Evolutionary conservation across 2,329 filamentous ascomycete species (phyloP).

Genomic region (Pyricularia pennisetigena): DNA sequence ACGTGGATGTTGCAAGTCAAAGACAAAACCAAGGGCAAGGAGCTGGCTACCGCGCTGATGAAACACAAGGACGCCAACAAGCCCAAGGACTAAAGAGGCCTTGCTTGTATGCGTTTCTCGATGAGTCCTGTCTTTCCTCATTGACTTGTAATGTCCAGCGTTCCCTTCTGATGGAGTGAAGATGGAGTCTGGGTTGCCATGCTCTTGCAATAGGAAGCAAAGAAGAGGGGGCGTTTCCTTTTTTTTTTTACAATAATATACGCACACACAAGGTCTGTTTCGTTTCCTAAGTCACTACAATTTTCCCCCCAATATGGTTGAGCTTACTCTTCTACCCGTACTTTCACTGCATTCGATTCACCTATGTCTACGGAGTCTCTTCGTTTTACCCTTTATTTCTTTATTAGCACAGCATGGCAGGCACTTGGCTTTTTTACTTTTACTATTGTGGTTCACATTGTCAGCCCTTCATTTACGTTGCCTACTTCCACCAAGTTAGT

Average conservation of each 20-base stretch:
- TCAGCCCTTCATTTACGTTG: not conserved
- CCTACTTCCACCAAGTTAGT: not conserved
- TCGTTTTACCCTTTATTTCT: not conserved
- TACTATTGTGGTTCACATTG: not conserved
- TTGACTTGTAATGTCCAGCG: not conserved
- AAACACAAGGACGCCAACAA: conserved; percentile 47
- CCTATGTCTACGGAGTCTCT: not conserved
- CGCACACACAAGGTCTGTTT: not conserved
- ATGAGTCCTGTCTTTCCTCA: not conserved
- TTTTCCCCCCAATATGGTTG: not conserved
- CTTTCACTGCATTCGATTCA: not conserved
- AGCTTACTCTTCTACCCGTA: not conserved
- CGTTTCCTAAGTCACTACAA: not conserved
- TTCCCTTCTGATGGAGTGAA: not conserved
- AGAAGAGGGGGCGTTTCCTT: not conserved
- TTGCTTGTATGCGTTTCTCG: not conserved
- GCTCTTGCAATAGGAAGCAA: not conserved
- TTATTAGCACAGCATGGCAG: conserved; percentile 3
- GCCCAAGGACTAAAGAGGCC: conserved; percentile 20
- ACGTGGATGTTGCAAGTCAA: conserved; percentile 66
- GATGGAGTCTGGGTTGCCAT: not conserved
- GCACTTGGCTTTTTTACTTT: not conserved
- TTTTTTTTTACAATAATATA: conserved; percentile 2
- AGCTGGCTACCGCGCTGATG: conserved; percentile 41
- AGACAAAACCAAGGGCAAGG: conserved; percentile 46